phyloP scores from a whole-genome alignment of 371 early-diverging fungal genomes.

The Rhizopus arrhizus region DNA sequence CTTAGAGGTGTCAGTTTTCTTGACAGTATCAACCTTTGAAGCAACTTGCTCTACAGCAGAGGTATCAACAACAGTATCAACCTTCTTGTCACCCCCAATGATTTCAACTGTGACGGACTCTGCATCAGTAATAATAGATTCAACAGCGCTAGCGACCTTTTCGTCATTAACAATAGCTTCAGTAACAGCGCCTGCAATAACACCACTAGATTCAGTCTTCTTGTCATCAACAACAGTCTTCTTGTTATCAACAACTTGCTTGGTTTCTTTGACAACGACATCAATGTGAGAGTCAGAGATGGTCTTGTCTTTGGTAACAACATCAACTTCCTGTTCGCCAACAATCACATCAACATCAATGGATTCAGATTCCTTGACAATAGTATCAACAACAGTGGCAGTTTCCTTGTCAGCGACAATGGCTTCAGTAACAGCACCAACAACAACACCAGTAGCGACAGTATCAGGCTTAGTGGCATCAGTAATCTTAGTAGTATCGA shows the following conservation, averaged over 20 bases:
- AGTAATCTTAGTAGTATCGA: constrained; percentile 1
- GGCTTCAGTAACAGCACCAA: constrained; percentile 1
- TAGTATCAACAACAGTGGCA: neutral
- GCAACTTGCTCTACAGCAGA: neutral
- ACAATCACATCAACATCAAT: neutral
- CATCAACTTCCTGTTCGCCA: constrained; percentile 1
- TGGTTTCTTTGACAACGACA: too few species aligned
- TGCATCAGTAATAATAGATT: neutral
- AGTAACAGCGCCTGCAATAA: neutral
- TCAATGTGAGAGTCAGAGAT: neutral
- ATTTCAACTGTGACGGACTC: constrained; percentile 2
- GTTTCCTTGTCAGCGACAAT: neutral
- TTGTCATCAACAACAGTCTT: too few species aligned
- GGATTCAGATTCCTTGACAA: neutral
- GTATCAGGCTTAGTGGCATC: constrained; percentile 2
- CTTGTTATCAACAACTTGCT: too few species aligned
- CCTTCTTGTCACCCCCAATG: neutral
- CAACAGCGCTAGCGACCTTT: neutral
- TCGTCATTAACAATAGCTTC: neutral
- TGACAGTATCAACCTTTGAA: constrained; percentile 10
- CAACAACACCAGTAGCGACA: constrained; percentile 4
- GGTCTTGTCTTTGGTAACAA: constrained; percentile 7
- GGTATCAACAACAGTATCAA: neutral
- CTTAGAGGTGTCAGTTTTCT: constrained; percentile 1
- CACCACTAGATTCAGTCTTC: too few species aligned